A percentile compares a stretch with the other conserved stretches of the same genome.
These are phyloP conservation scores for Kodamaea fukazawae DNA, from an alignment of 805 yeast species.

Conservation along the genomic window DNA sequence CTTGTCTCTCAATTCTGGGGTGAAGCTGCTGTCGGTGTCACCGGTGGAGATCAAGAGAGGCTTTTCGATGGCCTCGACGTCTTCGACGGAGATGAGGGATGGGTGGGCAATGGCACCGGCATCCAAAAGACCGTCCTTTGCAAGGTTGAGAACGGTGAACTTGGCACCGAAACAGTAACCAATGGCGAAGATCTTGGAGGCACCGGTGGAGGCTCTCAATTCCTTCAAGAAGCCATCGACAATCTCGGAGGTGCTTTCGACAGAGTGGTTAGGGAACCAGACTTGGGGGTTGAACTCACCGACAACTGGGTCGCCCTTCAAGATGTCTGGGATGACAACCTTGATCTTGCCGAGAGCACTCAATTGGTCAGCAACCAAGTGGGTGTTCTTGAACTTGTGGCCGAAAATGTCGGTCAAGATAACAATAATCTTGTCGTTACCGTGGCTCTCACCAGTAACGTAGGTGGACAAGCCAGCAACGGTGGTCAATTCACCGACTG, in stretches of 20 bases:
- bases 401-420: conserved; percentile 30
- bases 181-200: conserved; percentile 14
- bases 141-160: conserved; percentile 27
- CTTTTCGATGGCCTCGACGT: conserved; percentile 52
- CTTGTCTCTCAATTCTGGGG: conserved; percentile 58
- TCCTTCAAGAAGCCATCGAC: conserved; percentile 11
- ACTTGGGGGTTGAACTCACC: conserved; percentile 2
- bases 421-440: conserved; percentile 21
- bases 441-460: conserved; percentile 21
- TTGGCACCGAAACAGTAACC: conserved; percentile 27
- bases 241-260: conserved; percentile 12
- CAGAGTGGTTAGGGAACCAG: conserved; percentile 13
- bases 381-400: conserved; percentile 25
- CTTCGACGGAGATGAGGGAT: conserved; percentile 64
- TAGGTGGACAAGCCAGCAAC: conserved; percentile 28
- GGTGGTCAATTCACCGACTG: conserved; percentile 20
- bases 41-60: conserved; percentile 77
- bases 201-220: conserved; percentile 6
- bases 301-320: conserved; percentile 23
- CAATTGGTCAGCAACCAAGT: conserved; percentile 29
- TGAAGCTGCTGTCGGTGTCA: conserved; percentile 61
- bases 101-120: conserved; percentile 85
- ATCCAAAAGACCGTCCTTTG: conserved; percentile 39
- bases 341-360: conserved; percentile 13
- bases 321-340: conserved; percentile 31